Evolutionary conservation across 495 filamentous ascomycete species (phyloP), one percentile per base, ranked within the genome.

Genomic region (Penicillium psychrofluorescens): DNA sequence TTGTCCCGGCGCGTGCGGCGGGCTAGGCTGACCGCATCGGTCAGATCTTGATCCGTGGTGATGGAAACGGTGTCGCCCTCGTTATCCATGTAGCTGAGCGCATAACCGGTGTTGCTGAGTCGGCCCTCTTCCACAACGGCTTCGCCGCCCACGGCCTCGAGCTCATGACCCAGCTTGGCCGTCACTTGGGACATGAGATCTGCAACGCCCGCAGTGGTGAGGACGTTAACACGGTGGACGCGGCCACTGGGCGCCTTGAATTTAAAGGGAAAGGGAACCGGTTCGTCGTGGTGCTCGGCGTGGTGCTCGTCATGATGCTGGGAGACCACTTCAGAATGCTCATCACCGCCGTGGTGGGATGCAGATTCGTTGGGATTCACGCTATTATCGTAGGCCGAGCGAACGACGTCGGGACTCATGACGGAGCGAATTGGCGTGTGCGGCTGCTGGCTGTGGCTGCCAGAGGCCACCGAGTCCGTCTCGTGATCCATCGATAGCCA

Each of bases 191-290:
- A 65, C 29, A 97, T 83, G 32, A 99, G 79, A 36, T 92, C 84
- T 32, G 73, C 79, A 46, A 99, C 79, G 43, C 92, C 92, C 37
- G 84, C 78, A 34, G 84, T 76, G 9, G 89, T 83, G 48, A 82
- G 67, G 6, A 96, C 83, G 56, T 95, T 92, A 8, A 97, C 72
- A 33, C 94, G 81, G 64, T 97, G 94, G 22, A 97, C 90, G 34
- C 92, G 86, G 35, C 94, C 92, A 61, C 88, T 92, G 11, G 94
- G 92, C 4, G 92, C 90, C 70, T 99, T 97, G 78, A 99, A 99
- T 64, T 99, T 99, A 81, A 99, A 97, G 16, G 90, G 79, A 68
- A 97, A 99, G 0, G 92, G 87, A 9, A 72, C 60, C 42, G 89
- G 86, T 57, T 84, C 80, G 0, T 75, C 67, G 14, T 78, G 56